phyloP scores from a whole-genome alignment of 148 eudicot species.

The Rhododendron simsii region DNA sequence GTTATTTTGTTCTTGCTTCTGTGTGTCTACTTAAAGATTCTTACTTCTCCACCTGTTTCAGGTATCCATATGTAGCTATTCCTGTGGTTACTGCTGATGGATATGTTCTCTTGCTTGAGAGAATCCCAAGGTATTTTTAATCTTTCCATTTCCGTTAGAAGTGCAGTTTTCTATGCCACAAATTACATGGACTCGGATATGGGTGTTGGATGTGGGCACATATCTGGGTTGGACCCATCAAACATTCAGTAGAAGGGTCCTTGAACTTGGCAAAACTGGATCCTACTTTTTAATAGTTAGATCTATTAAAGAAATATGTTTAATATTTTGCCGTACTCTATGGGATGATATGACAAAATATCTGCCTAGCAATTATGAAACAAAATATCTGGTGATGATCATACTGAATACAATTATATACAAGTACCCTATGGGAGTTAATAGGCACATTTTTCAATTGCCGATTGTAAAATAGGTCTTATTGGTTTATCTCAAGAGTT shows the following conservation, averaged over 20 bases:
- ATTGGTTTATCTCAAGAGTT: neutral
- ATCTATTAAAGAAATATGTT: neutral
- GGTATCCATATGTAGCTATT: slow-evolving; percentile 98
- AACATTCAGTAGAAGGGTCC: neutral
- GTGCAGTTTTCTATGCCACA: neutral
- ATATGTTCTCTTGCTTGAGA: slow-evolving; percentile 85
- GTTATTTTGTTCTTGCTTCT: neutral
- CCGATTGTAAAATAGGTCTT: neutral
- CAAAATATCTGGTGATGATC: neutral
- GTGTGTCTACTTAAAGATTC: neutral
- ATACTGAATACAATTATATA: neutral
- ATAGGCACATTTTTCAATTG: neutral
- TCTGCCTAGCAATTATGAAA: neutral
- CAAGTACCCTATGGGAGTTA: neutral
- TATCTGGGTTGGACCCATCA: neutral
- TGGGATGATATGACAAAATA: neutral
- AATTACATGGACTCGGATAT: neutral
- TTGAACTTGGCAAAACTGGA: neutral
- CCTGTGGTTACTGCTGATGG: slow-evolving; percentile 89
- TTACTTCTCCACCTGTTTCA: slow-evolving; percentile 17
- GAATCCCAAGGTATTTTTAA: slow-evolving; percentile 75
- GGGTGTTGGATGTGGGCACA: neutral
- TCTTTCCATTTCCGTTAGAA: neutral
- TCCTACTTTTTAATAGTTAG: neutral
- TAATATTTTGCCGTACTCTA: neutral